phyloP scores from a whole-genome alignment of 2,329 filamentous ascomycete species.

The Claviceps sp. region DNA sequence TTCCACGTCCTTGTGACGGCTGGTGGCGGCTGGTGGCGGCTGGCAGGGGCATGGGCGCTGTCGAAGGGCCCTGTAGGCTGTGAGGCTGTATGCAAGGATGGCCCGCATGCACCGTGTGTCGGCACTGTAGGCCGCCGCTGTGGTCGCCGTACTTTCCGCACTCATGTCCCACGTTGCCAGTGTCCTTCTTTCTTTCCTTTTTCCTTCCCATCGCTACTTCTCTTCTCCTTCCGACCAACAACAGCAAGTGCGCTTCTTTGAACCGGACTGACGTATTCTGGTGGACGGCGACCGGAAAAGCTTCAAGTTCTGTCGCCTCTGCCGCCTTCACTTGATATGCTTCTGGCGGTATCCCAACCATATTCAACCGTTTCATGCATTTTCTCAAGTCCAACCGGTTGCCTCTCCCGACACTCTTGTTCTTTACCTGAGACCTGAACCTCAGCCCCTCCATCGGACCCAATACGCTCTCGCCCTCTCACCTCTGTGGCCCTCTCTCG shows the following conservation, averaged over 20 bases:
- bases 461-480: not conserved
- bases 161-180: constrained; percentile 7
- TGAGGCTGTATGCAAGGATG: not conserved
- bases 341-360: constrained; percentile 11
- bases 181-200: constrained; percentile 11
- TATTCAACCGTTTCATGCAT: constrained; percentile 10
- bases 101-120: constrained; percentile 3
- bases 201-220: constrained; percentile 8
- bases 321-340: constrained; percentile 15
- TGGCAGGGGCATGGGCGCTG: constrained; percentile 1
- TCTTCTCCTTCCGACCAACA: constrained; percentile 5
- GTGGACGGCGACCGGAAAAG: constrained; percentile 16
- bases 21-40: not conserved
- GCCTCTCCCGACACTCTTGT: constrained; percentile 7
- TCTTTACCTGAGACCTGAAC: constrained; percentile 8
- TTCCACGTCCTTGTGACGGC: not conserved
- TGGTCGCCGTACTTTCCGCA: constrained; percentile 2
- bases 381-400: not conserved
- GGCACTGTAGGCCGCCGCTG: constrained; percentile 6
- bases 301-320: constrained; percentile 9
- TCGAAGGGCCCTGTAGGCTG: not conserved
- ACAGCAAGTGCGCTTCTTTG: constrained; percentile 14
- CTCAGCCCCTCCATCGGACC: constrained; percentile 4
- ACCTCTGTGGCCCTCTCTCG: not conserved
- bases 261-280: constrained; percentile 8